Conservation (phyloP, 306 rosid species). For the Sindora glabra region DNA sequence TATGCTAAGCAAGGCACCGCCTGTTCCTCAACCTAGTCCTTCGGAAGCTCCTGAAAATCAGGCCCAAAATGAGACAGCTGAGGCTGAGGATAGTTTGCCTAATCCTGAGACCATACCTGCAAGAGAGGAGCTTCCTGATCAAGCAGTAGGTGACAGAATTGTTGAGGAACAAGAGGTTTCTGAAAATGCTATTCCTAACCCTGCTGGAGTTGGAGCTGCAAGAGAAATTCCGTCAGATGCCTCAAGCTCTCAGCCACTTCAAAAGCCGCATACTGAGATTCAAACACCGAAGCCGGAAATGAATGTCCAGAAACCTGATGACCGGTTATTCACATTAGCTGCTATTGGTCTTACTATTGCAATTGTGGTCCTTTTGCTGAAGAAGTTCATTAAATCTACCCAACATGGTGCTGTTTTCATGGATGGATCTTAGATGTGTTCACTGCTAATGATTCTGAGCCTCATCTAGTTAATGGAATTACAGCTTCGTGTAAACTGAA, state of each 20-base stretch:
- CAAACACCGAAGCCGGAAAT: conserved; percentile 39
- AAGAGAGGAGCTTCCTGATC: conserved; percentile 29
- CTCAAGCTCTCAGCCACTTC: conserved; percentile 33
- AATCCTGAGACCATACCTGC: conserved; percentile 28
- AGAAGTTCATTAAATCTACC: conserved; percentile 71
- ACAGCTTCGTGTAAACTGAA: background rate
- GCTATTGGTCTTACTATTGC: conserved; percentile 91
- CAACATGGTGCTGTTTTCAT: conserved; percentile 71
- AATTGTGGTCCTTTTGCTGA: conserved; percentile 70
- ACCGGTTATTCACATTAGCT: conserved; percentile 81
- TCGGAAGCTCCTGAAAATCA: conserved; percentile 37
- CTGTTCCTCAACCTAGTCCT: conserved; percentile 50
- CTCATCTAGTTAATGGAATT: too few relatives aligned
- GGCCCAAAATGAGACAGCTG: conserved; percentile 24
- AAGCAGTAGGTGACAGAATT: conserved; percentile 38
- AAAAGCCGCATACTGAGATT: conserved; percentile 35
- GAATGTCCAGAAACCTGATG: conserved; percentile 54
- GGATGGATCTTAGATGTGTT: conserved; percentile 55
- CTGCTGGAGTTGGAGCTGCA: conserved; percentile 24
- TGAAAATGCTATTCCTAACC: conserved; percentile 23
- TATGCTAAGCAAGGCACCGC: conserved; percentile 73
- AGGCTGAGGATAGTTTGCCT: conserved; percentile 26
- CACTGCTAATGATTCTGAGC: background rate
- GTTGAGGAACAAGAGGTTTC: conserved; percentile 46
- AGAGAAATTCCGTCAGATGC: conserved; percentile 31